Conservation (phyloP, 2,329 filamentous ascomycete genomes). For the Diplodia scrobiculata region DNA sequence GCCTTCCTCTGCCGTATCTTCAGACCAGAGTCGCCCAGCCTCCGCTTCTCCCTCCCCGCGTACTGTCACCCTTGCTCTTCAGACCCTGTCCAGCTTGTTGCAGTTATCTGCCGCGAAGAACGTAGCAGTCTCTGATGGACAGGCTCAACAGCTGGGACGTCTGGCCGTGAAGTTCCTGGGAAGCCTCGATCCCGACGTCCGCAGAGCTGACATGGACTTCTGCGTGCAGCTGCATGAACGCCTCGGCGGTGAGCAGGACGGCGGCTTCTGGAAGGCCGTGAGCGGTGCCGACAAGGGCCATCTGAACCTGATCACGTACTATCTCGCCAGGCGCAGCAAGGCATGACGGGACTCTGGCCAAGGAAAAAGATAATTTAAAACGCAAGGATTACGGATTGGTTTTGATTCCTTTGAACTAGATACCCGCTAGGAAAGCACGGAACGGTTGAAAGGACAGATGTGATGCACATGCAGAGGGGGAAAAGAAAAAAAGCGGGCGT, state of each 20-base stretch:
- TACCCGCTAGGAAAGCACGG: not conserved
- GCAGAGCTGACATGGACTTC: constrained; percentile 76
- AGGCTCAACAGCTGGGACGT: constrained; percentile 44
- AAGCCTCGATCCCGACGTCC: constrained; percentile 46
- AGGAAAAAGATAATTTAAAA: not conserved
- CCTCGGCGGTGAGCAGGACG: constrained; percentile 57
- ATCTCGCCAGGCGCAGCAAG: constrained; percentile 70
- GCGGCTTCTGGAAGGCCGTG: constrained; percentile 68
- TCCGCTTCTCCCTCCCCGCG: constrained; percentile 34
- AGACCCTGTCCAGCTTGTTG: constrained; percentile 44
- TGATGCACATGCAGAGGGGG: not conserved
- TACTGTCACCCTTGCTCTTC: constrained; percentile 46
- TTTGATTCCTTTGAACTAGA: not conserved
- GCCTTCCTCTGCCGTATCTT: constrained; percentile 40
- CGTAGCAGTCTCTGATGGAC: constrained; percentile 38
- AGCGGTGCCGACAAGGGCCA: constrained; percentile 63
- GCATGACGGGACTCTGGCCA: constrained; percentile 37
- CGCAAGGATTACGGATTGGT: not conserved
- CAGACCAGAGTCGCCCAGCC: constrained; percentile 34
- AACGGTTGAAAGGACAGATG: not conserved
- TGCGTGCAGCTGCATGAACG: constrained; percentile 70
- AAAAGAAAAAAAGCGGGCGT: not conserved
- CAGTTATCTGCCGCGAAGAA: constrained; percentile 41
- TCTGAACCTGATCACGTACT: constrained; percentile 77
- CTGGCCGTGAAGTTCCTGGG: constrained; percentile 45